A percentile compares a stretch with the other conserved stretches of the same genome.
Conservation (phyloP, 768 basidiomycete genomes). For the Hirschioporus abietinus region DNA sequence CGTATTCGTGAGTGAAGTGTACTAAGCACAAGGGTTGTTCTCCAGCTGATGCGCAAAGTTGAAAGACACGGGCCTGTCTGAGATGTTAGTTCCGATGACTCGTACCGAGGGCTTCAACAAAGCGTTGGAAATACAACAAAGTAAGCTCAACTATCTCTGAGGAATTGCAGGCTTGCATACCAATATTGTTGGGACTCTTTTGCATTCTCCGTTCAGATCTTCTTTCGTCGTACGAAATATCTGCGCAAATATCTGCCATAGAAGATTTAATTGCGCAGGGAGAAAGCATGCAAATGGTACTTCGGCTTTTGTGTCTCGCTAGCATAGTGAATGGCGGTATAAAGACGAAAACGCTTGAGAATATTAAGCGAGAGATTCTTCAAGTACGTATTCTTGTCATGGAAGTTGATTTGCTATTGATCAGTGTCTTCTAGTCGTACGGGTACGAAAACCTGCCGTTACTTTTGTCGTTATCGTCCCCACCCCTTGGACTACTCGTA, state of each 20-base stretch:
- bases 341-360: constrained; percentile 81
- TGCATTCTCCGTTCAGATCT: constrained; percentile 51
- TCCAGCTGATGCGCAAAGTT: constrained; percentile 5
- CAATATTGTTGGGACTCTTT: constrained; percentile 10
- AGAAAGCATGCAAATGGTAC: constrained; percentile 70
- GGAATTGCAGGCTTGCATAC: constrained; percentile 4
- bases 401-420: constrained; percentile 22
- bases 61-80: constrained; percentile 90
- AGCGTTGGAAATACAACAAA: constrained; percentile 93
- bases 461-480: constrained; percentile 56
- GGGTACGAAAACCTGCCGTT: constrained; percentile 69
- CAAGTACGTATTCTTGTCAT: constrained; percentile 41
- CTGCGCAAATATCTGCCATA: constrained; percentile 75
- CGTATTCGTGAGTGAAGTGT: constrained; percentile 67
- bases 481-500: constrained; percentile 62
- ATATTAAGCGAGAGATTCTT: constrained; percentile 85
- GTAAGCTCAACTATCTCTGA: constrained; percentile 35
- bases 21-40: constrained; percentile 7
- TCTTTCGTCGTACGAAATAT: constrained; percentile 86
- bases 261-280: constrained; percentile 90
- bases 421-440: constrained; percentile 50
- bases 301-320: constrained; percentile 81
- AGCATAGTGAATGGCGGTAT: constrained; percentile 83
- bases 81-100: constrained; percentile 81
- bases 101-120: constrained; percentile 85